phyloP scores from a whole-genome alignment of 1,284 basidiomycete genomes.

The Inonotus hispidus region DNA sequence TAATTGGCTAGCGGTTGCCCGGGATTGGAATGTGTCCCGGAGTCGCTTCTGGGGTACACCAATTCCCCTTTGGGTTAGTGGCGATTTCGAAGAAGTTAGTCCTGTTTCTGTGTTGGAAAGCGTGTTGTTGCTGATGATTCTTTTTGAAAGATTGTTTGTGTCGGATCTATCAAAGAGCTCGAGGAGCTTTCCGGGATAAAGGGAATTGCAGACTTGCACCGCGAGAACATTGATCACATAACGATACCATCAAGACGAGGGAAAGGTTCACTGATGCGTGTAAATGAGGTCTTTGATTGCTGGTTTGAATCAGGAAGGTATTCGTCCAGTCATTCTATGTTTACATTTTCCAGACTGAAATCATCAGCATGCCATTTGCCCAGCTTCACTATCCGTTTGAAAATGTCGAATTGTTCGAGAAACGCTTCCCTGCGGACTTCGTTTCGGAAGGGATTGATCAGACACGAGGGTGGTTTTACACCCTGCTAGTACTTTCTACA shows the following conservation, averaged over 20 bases:
- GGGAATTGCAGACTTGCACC: not conserved
- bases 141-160: not conserved
- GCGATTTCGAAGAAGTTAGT: slow-evolving; percentile 87
- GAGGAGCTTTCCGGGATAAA: not conserved
- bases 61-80: slow-evolving; percentile 93
- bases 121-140: not conserved
- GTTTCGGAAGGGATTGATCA: slow-evolving; percentile 97
- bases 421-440: slow-evolving; percentile 94
- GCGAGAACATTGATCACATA: not conserved
- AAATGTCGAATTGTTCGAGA: slow-evolving; percentile 84
- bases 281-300: not conserved
- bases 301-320: not conserved
- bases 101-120: slow-evolving; percentile 14
- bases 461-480: slow-evolving; percentile 99
- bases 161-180: not conserved
- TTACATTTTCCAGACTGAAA: not conserved
- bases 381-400: slow-evolving; percentile 38
- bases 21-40: slow-evolving; percentile 98
- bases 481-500: slow-evolving; percentile 90
- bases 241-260: not conserved
- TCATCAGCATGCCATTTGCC: not conserved
- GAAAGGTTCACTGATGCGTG: not conserved
- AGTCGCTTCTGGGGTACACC: slow-evolving; percentile 99
- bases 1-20: slow-evolving; percentile 94
- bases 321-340: not conserved